A percentile compares a stretch with the other conserved stretches of the same genome.
Conservation (phyloP, 768 basidiomycete genomes). For the Cyclocybe aegerita region DNA sequence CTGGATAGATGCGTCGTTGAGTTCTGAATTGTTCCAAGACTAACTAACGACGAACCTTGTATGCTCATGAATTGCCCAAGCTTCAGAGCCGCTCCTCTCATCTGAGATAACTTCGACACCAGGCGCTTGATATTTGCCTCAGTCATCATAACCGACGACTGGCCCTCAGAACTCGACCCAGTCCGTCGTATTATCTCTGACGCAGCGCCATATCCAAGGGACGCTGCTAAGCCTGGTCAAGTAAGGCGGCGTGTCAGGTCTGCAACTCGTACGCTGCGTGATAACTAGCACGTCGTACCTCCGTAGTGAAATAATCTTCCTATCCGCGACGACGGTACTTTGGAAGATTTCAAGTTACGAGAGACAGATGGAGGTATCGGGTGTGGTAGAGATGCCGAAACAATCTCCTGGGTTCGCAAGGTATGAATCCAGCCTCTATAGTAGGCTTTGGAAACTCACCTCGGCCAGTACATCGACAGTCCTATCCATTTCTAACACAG, state of each 20-base stretch:
- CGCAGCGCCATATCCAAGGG: conserved; percentile 86
- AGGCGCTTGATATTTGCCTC: conserved; percentile 89
- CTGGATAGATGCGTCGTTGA: conserved; percentile 36
- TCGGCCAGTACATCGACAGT: background rate
- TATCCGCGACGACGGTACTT: conserved; percentile 86
- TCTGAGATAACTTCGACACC: conserved; percentile 89
- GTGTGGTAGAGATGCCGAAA: background rate
- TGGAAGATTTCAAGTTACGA: conserved; percentile 72
- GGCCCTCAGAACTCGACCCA: conserved; percentile 32
- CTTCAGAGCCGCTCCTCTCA: conserved; percentile 96
- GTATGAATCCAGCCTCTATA: no score
- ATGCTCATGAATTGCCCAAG: conserved; percentile 98
- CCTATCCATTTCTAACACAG: no score
- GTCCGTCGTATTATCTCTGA: conserved; percentile 81
- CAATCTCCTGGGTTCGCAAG: background rate
- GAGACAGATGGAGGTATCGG: conserved; percentile 12
- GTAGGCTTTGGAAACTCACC: no score
- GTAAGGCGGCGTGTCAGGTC: background rate
- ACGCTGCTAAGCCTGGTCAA: conserved; percentile 79
- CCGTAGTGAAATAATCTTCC: conserved; percentile 95
- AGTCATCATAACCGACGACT: conserved; percentile 70
- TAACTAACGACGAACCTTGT: conserved; percentile 52
- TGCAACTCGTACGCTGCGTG: background rate
- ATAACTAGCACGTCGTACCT: conserved; percentile 39
- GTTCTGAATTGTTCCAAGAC: background rate